Evolutionary conservation across 208 protist species (phyloP), one percentile per base, ranked within the genome.

Genomic region (Leptomonas pyrrhocoris): DNA sequence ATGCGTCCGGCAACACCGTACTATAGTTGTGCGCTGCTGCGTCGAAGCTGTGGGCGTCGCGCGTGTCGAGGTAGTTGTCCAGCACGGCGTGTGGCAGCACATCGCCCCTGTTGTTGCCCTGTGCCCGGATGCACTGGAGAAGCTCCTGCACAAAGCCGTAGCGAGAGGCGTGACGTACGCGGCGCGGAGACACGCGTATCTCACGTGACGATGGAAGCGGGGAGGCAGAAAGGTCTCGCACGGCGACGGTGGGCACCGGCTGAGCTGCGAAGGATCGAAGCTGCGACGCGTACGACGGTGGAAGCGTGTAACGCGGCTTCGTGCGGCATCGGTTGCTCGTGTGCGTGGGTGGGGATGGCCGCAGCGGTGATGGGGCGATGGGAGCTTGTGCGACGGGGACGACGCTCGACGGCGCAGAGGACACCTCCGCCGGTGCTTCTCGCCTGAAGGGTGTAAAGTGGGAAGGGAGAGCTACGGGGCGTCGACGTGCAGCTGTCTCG

Each of bases 21-120:
- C 79, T 81, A 48, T 46, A 82, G 68, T 81, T 81, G 65, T 79
- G 74, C 25, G 19, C 40, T 4, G 36, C 23, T 9, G 46, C 42
- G 7, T 60, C 43, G 23, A 64, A 68, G 21, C 12, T 55, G 48
- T 2, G 18, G 4, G 38, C n/a, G n/a, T 53, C 34, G 28, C 34
- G 42, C 12, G 51, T 56, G 46, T 71, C 63, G 2, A 13, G 19
- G 34, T 77, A 62, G 43, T 50, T 45, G n/a, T 50, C 63, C 23
- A 65, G 8, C 27, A 77, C 71, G 13, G n/a, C 28, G 0, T 25
- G 56, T 23, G 71, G 71, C 0, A 70, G 34, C 12, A 45, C 46
- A 56, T 77, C 71, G 6, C 23, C 50, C 8, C 1, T 9, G 42
- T n/a, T 12, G 4, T 1, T 70, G 38, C 8, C 54, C 43, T 36